These are phyloP conservation scores for Huiozyma naganishii DNA, from an alignment of 805 yeast genomes.

Conservation along the genomic window DNA sequence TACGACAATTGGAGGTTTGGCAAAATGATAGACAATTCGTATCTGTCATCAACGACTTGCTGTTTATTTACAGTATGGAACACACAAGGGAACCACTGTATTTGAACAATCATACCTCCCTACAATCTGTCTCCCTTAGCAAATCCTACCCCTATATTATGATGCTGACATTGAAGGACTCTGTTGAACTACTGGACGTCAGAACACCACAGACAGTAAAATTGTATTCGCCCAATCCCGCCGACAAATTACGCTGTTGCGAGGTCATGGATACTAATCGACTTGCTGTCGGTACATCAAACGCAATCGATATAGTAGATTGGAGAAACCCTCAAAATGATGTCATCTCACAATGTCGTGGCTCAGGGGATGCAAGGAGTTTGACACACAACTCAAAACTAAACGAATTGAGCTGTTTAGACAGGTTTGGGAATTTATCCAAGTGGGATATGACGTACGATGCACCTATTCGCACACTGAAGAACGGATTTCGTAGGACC, in stretches of 20 bases:
- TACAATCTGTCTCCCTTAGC: conserved; percentile 15
- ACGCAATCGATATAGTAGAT: neutral
- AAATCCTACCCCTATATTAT: conserved; percentile 16
- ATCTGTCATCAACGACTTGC: conserved; percentile 53
- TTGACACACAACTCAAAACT: neutral
- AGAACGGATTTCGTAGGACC: conserved; percentile 1
- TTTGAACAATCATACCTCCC: conserved; percentile 15
- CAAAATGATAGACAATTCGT: conserved; percentile 31
- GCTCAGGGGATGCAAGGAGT: neutral
- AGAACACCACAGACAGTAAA: neutral
- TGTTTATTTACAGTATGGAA: conserved; percentile 68
- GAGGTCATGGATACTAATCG: neutral
- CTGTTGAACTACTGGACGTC: conserved; percentile 1
- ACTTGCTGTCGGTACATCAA: neutral
- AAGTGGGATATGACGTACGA: conserved; percentile 19
- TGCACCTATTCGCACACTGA: neutral
- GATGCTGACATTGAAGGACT: conserved; percentile 2
- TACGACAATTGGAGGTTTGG: conserved; percentile 4
- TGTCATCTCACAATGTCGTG: neutral
- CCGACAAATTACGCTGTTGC: neutral
- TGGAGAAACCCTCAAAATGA: neutral
- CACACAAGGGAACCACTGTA: conserved; percentile 30
- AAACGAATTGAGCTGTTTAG: conserved; percentile 2
- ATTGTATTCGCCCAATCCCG: neutral
- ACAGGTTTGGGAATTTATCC: conserved; percentile 3